Percentiles rank a stretch among this genome's conserved stretches.
phyloP scores from a whole-genome alignment of 495 filamentous ascomycete species.

The Niebla homalea region DNA sequence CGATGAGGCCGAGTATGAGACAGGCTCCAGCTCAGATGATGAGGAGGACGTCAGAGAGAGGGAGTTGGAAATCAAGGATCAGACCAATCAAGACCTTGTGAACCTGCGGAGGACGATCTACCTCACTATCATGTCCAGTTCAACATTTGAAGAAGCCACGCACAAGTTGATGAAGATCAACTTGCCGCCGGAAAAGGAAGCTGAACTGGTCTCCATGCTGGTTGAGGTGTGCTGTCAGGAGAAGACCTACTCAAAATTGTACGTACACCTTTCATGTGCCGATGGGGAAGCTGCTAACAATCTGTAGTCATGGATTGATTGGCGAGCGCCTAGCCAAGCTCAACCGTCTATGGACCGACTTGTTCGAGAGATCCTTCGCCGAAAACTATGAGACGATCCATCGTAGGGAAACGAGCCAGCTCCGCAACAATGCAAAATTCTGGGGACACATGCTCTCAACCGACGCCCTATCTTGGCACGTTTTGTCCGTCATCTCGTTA shows the following conservation, averaged over 20 bases:
- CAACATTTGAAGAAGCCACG: constrained; percentile 87
- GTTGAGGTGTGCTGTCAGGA: constrained; percentile 94
- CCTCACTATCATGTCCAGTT: constrained; percentile 88
- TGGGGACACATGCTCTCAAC: constrained; percentile 82
- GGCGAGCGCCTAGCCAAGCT: constrained; percentile 92
- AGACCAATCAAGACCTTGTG: constrained; percentile 87
- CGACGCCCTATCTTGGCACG: constrained; percentile 86
- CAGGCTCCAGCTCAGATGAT: constrained; percentile 63
- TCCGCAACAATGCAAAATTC: constrained; percentile 89
- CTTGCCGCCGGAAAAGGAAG: constrained; percentile 75
- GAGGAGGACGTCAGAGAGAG: constrained; percentile 63
- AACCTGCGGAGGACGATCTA: constrained; percentile 92
- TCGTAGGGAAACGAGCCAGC: constrained; percentile 83
- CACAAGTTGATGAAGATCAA: constrained; percentile 92
- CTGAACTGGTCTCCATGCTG: constrained; percentile 88
- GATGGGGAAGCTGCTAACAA: background rate
- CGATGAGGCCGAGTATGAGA: constrained; percentile 56
- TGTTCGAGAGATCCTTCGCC: constrained; percentile 77
- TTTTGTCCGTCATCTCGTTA: constrained; percentile 67
- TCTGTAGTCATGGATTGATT: constrained; percentile 46
- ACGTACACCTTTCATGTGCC: constrained; percentile 19
- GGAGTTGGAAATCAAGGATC: constrained; percentile 89
- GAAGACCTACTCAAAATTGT: constrained; percentile 92
- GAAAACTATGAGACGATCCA: constrained; percentile 98
- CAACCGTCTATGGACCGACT: constrained; percentile 83